Evolutionary conservation across 1,284 basidiomycete genomes (phyloP), one percentile per base, ranked within the genome.

Genomic region (Rhodotorula sp.): DNA sequence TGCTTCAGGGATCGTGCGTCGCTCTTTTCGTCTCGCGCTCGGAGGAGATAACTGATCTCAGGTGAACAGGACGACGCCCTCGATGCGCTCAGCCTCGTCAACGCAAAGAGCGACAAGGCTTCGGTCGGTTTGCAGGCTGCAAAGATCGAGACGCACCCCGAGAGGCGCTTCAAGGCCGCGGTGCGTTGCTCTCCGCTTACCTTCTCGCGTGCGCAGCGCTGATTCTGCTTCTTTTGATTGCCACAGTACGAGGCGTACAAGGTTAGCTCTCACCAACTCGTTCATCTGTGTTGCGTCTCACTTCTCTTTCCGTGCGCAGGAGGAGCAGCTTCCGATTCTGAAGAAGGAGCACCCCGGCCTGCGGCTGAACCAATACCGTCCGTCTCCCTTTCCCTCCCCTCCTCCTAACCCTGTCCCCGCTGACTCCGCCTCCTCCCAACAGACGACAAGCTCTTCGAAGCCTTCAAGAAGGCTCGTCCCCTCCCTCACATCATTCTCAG

Each of bases 141-240:
- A 48, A 85, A 86, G 54, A 86, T 97, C 66, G 94, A 99, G 83
- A 86, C 85, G 61, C 94, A 99, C 84, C 94, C 94, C 60, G 94
- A 99, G 88, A 85, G 91, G 78, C 87, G 92, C 70, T 93, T 90
- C 85, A 94, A 94, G 87, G 92, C 88, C 51, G 91, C 93, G 22
- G 59, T 61, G 10, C 31, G 59, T 40, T 40, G 15, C 15, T 26
- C 24, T 34, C 8, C 2, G 1, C n/a, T 37, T 20, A 2, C 7
- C 11, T 13, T 44, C 13, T 44, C 40, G 40, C 40, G 15, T 7
- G 40, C 8, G 3, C 9, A 18, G 40, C 40, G 40, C 40, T 44
- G 40, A 44, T 13, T 40, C 13, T 40, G 37, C 26, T 18, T n/a
- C n/a, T n/a, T n/a, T n/a, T n/a, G n/a, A n/a, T 2, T 26, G 10